Base-by-base conservation (phyloP, 2,329 filamentous ascomycete genomes). In the Nakataea oryzae region DNA sequence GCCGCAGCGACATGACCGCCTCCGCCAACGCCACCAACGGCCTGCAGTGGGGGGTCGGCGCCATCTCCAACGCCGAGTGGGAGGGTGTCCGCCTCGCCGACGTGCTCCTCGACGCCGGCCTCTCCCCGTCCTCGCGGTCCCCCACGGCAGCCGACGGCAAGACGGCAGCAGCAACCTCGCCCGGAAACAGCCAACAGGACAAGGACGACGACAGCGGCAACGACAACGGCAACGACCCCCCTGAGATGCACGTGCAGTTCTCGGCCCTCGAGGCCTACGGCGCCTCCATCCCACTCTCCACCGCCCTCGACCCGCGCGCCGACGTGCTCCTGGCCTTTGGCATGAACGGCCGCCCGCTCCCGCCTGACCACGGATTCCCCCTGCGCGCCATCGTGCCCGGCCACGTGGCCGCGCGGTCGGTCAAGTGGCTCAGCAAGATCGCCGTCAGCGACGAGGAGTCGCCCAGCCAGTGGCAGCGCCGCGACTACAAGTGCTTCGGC, bases 401-500 rank as follows among this genome's bases (percentile, higher is more conserved):
- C 0, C 81, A 85, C 60, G 86, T 88, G 2, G 87, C 86, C 0
- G 87, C 86, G 1, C 79, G 86, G 1, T 86, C 82, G 7, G 86
- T 88, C 65, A 90, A 90, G 69, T 90, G 86, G 87, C 74, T 90
- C 2, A 84, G 79, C 64, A 81, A 81, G 57, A 85, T 90, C 61
- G 79, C 82, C 0, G 76, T 89, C 1, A 83, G 84, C 54, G 84
- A 86, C 62, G 86, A 89, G 65, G 87, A 90, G 71, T 86, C 84
- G 66, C 73, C 79, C 3, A 86, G 81, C 56, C 81, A 87, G 68
- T 87, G 86, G 85, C 85, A 89, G 69, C 78, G 83, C 27, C 78
- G 81, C 24, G 86, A 89, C 69, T 89, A 89, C 73, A 89, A 89
- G 70, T 84, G 81, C 67, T 88, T 89, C 63, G 84, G 86, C 0